Evolutionary conservation across 176 grass and related monocot genomes (phyloP).

Genomic region (Calamus simplicifolius): DNA sequence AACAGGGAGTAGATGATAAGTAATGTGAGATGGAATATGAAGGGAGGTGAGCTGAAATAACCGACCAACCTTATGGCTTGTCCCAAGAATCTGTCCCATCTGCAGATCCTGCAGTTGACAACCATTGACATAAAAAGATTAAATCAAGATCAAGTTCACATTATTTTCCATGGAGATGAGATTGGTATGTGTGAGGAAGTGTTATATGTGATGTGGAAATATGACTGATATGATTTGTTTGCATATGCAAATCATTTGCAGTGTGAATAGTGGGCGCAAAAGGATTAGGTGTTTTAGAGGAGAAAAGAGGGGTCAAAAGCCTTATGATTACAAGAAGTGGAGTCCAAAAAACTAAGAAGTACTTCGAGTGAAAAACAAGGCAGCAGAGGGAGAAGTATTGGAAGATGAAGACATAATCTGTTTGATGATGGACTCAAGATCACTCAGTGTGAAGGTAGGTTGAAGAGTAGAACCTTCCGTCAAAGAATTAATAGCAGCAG

Average conservation of each 20-base stretch:
- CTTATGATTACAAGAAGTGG: neutral
- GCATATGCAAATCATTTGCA: neutral
- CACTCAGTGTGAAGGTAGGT: too few relatives aligned
- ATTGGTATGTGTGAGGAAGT: neutral
- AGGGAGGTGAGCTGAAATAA: neutral
- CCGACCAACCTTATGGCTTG: neutral
- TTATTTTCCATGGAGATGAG: neutral
- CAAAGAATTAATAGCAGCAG: too few relatives aligned
- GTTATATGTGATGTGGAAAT: neutral
- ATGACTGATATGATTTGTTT: neutral
- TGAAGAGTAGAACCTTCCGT: too few relatives aligned
- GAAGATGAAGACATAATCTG: too few relatives aligned
- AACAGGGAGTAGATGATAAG: too few relatives aligned
- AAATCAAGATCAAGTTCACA: neutral
- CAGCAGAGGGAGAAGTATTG: too few relatives aligned
- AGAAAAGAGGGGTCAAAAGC: neutral
- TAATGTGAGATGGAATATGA: neutral
- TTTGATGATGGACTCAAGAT: too few relatives aligned
- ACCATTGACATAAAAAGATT: neutral
- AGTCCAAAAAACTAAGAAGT: neutral
- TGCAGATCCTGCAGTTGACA: neutral
- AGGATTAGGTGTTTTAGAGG: neutral
- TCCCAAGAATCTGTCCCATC: neutral
- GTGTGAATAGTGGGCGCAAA: neutral
- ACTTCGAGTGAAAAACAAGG: neutral